Evolutionary conservation across 2,329 filamentous ascomycete species (phyloP).

Genomic region (Cercospora sojina): DNA sequence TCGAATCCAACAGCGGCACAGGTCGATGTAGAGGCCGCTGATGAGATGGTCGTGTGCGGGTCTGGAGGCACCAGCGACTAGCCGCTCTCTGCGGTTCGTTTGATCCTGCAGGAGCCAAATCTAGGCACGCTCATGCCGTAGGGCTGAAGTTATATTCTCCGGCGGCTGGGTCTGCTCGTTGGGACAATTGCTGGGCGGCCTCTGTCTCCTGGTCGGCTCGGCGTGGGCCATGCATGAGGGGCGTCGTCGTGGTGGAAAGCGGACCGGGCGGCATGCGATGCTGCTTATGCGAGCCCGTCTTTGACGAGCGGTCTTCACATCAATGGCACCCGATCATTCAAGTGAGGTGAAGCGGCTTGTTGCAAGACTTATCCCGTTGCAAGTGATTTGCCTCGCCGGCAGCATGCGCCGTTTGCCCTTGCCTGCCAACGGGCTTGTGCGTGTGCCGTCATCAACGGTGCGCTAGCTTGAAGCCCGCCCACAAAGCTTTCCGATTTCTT

Average conservation of each 20-base stretch:
- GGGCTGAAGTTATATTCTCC: slow-evolving; percentile 3
- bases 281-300: neutral
- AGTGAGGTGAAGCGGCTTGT: neutral
- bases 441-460: neutral
- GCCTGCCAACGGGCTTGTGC: neutral
- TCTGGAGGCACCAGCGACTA: neutral
- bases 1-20: neutral
- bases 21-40: neutral
- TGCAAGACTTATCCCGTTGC: neutral
- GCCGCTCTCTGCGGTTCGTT: neutral
- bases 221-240: neutral
- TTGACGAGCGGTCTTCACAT: neutral
- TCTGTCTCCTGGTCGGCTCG: neutral
- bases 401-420: neutral
- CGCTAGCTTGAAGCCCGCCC: neutral
- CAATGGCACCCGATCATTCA: neutral
- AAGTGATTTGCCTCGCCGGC: neutral
- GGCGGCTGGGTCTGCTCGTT: neutral
- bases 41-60: neutral
- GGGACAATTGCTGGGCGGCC: neutral
- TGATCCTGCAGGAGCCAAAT: neutral
- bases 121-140: neutral
- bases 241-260: neutral
- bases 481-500: neutral
- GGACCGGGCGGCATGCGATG: neutral